Conservation (phyloP, 108 stramenopile species). For the Nitzschia inconspicua region DNA sequence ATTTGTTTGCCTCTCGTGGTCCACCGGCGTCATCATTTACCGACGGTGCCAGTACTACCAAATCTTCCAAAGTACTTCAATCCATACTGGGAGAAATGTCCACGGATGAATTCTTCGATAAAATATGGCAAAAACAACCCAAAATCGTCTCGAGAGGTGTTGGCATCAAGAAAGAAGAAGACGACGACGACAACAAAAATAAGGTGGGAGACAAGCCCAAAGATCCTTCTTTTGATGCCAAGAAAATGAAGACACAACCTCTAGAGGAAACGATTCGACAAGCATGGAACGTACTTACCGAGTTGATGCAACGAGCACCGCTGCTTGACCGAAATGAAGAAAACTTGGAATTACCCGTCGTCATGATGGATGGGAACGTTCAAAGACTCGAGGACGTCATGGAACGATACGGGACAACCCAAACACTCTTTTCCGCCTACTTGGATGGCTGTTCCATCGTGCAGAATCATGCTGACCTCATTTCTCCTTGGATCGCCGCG, state of each 20-base stretch:
- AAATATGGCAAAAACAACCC: slow-evolving; percentile 39
- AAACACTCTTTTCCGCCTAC: slow-evolving; percentile 64
- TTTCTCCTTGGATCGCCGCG: slow-evolving; percentile 38
- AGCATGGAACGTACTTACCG: slow-evolving; percentile 41
- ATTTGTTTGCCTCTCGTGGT: not conserved
- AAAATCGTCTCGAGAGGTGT: slow-evolving; percentile 13
- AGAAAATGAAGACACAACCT: slow-evolving; percentile 8
- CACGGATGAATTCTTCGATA: slow-evolving; percentile 26
- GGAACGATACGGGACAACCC: slow-evolving; percentile 39
- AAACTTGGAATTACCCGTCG: slow-evolving; percentile 12
- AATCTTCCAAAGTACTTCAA: not conserved
- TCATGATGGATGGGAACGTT: slow-evolving; percentile 41
- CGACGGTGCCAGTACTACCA: not conserved
- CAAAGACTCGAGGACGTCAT: slow-evolving; percentile 26
- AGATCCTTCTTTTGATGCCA: slow-evolving; percentile 18
- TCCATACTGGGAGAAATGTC: slow-evolving; percentile 11
- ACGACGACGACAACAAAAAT: not conserved
- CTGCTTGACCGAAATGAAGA: not conserved
- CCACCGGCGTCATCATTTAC: not conserved
- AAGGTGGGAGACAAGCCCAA: no score
- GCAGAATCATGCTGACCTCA: slow-evolving; percentile 68
- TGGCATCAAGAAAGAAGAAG: not conserved
- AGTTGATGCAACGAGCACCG: slow-evolving; percentile 31
- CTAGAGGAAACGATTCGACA: slow-evolving; percentile 30
- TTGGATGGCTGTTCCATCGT: slow-evolving; percentile 74